Evolutionary conservation across 2,329 filamentous ascomycete species (phyloP).

Genomic region (Dothidotthia symphoricarpi): DNA sequence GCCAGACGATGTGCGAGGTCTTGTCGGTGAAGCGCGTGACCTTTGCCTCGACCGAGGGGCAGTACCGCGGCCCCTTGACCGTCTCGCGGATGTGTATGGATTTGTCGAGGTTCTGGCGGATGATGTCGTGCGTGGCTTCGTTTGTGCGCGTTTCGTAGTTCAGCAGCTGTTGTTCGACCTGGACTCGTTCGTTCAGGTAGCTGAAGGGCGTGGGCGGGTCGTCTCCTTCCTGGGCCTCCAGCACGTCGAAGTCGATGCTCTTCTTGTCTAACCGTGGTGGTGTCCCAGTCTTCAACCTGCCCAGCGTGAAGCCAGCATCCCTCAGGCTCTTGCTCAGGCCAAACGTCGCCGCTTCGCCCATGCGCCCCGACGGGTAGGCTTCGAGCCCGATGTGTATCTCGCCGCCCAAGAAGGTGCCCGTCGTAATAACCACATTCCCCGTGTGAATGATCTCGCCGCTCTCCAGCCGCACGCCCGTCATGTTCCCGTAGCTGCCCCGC

Average conservation of each 20-base stretch:
- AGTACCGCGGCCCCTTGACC: constrained; percentile 91
- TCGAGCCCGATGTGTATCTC: constrained; percentile 95
- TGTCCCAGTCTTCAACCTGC: constrained; percentile 91
- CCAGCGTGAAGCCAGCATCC: constrained; percentile 84
- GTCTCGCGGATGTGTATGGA: constrained; percentile 95
- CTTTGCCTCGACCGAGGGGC: constrained; percentile 92
- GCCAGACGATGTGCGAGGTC: constrained; percentile 83
- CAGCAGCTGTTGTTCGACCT: constrained; percentile 77
- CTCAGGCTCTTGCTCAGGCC: constrained; percentile 86
- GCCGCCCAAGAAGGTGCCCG: constrained; percentile 89
- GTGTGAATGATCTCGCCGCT: constrained; percentile 81
- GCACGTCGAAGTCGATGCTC: constrained; percentile 72
- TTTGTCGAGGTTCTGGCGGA: constrained; percentile 87
- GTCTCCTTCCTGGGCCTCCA: constrained; percentile 78
- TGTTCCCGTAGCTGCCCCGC: constrained; percentile 62
- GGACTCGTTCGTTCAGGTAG: constrained; percentile 76
- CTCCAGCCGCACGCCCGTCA: constrained; percentile 82
- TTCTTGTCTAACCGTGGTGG: constrained; percentile 80
- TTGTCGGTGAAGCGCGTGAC: constrained; percentile 83
- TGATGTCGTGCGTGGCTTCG: constrained; percentile 73
- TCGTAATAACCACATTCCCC: constrained; percentile 85
- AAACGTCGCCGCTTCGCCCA: constrained; percentile 91
- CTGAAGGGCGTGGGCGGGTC: constrained; percentile 87
- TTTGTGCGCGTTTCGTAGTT: constrained; percentile 91
- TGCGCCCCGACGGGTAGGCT: constrained; percentile 79